Base-by-base conservation (phyloP, 768 basidiomycete genomes). In the Termitomyces sp. region DNA sequence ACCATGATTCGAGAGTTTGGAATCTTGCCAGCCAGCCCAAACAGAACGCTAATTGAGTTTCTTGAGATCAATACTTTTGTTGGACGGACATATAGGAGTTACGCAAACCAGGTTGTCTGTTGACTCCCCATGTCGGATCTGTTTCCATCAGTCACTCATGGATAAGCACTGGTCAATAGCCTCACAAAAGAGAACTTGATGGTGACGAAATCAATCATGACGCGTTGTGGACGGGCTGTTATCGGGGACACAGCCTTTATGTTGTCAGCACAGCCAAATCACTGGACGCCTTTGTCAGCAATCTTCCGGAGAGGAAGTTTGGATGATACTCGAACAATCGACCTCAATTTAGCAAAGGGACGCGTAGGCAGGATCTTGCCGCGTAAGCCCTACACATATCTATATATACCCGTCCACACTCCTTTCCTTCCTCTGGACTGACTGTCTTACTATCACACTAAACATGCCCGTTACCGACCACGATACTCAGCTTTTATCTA, bases 61-160 rank as follows among this genome's bases (percentile, higher is more conserved):
- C 16, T 56, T 32, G 41, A 26, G 20, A 20, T 35, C n/a, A 51
- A 10, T 7, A 40, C 4, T n/a, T 24, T 36, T 6, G 18, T 9
- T 16, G 36, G 16, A 45, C 10, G 11, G 6, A 22, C n/a, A 41
- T 33, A 40, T 41, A 54, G 22, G 28, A 11, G 18, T 9, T 26
- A 36, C 26, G 66, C 82, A 48, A 50, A 88, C 89, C 66, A 86
- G 60, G 63, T 92, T 92, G 62, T 92, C 90, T 35, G 79, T 82
- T 8, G 89, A 89, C 64, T 92, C 87, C 30, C 84, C 90, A 67
- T 92, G 90, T 54, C 90, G 76, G 62, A 90, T 76, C 88, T 91
- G 50, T 3, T 53, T 24, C 11, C 16, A 11, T 26, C 52, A 49
- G 20, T 22, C 24, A 54, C 26, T 20, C n/a, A 14, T 35, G 33